Evolutionary conservation across 2,329 filamentous ascomycete species (phyloP).

Genomic region (Pseudopithomyces maydicus): DNA sequence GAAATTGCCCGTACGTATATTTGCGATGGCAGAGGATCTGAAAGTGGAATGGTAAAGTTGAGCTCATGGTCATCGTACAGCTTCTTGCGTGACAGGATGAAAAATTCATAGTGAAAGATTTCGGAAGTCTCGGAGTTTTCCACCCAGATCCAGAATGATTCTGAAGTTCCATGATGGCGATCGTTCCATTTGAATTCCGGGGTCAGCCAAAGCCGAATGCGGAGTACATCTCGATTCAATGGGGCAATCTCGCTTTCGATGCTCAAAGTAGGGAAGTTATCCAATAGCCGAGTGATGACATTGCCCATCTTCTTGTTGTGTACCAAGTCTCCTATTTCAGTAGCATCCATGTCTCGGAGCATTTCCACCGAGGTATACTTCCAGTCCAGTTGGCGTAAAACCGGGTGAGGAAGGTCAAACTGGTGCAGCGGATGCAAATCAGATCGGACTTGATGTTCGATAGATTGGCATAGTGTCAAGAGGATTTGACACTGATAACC

Average conservation of each 20-base stretch:
- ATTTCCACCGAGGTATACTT: conserved; percentile 80
- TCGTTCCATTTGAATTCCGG: conserved; percentile 97
- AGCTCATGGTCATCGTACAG: conserved; percentile 95
- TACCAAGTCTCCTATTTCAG: conserved; percentile 88
- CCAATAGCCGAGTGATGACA: conserved; percentile 78
- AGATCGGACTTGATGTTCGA: conserved; percentile 94
- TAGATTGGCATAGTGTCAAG: conserved; percentile 91
- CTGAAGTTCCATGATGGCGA: conserved; percentile 87
- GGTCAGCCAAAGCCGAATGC: conserved; percentile 84
- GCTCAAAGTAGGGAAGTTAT: conserved; percentile 89
- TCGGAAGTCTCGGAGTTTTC: conserved; percentile 97
- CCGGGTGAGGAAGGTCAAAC: conserved; percentile 84
- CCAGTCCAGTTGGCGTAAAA: conserved; percentile 84
- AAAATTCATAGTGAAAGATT: conserved; percentile 97
- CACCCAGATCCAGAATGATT: conserved; percentile 98
- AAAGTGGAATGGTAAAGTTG: conserved; percentile 94
- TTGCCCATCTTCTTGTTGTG: conserved; percentile 88
- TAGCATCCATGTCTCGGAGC: conserved; percentile 88
- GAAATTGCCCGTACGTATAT: conserved; percentile 96
- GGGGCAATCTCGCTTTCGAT: conserved; percentile 95
- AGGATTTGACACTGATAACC: conserved; percentile 93
- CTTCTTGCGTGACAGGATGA: conserved; percentile 88
- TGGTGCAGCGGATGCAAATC: conserved; percentile 95
- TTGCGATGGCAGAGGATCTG: conserved; percentile 90
- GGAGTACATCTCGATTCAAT: conserved; percentile 88